phyloP scores from a whole-genome alignment of 257 asterid species.

The Jacaranda copaia region DNA sequence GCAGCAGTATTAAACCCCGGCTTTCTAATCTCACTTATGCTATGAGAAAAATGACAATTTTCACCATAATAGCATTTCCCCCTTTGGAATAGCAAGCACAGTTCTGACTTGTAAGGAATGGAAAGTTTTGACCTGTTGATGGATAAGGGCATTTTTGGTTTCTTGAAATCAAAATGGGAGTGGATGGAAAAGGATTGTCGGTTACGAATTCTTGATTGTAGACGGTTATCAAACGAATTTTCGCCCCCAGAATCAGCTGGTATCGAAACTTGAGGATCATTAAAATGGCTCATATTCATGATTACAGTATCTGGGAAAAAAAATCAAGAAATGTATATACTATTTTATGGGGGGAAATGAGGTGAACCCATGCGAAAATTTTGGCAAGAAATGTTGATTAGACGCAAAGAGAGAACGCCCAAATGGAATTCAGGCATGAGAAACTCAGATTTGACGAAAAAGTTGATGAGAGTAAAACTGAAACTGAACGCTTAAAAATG shows the following conservation, averaged over 20 bases:
- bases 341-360: background rate
- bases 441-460: background rate
- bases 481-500: conserved; percentile 9
- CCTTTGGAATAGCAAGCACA: conserved; percentile 49
- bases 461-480: too few species aligned
- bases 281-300: conserved; percentile 2
- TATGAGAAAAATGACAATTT: conserved; percentile 51
- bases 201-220: conserved; percentile 24
- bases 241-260: background rate
- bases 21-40: conserved; percentile 29
- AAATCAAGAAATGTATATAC: background rate
- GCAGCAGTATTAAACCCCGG: conserved; percentile 19
- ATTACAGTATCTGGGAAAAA: background rate
- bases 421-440: conserved; percentile 13
- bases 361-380: conserved; percentile 13
- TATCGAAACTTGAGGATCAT: conserved; percentile 7
- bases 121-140: conserved; percentile 30
- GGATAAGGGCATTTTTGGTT: conserved; percentile 38
- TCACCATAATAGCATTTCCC: conserved; percentile 52
- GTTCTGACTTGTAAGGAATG: conserved; percentile 29
- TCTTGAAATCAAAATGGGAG: conserved; percentile 20
- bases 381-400: background rate
- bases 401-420: background rate
- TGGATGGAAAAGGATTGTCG: background rate
- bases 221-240: background rate